Evolutionary conservation across 2,329 filamentous ascomycete species (phyloP).

Genomic region (Neurospora sp.): DNA sequence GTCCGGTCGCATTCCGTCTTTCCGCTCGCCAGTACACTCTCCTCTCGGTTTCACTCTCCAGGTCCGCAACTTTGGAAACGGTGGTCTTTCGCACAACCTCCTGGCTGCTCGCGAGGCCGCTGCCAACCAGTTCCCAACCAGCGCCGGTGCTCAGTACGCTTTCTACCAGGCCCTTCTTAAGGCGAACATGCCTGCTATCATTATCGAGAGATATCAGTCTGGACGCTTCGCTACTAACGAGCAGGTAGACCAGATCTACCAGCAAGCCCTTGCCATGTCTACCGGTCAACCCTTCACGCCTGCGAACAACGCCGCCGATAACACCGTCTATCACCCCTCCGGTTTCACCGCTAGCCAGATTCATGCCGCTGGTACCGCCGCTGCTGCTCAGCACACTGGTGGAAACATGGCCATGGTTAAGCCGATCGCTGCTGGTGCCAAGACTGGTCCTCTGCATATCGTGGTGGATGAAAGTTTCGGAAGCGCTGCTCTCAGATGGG

Average conservation of each 20-base stretch:
- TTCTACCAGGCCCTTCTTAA: conserved; percentile 88
- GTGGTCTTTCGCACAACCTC: conserved; percentile 49
- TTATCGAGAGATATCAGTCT: conserved; percentile 82
- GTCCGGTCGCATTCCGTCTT: conserved; percentile 1
- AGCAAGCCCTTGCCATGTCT: conserved; percentile 53
- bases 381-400: conserved; percentile 61
- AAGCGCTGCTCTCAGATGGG: conserved; percentile 75
- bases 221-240: conserved; percentile 71
- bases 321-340: conserved; percentile 23
- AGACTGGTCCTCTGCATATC: conserved; percentile 83
- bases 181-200: conserved; percentile 86
- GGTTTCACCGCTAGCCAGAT: conserved; percentile 51
- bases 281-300: conserved; percentile 13
- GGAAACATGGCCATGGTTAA: conserved; percentile 50
- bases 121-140: conserved; percentile 85
- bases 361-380: conserved; percentile 71
- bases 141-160: conserved; percentile 78
- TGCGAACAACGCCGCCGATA: conserved; percentile 10
- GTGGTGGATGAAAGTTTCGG: conserved; percentile 86
- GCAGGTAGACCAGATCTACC: conserved; percentile 68
- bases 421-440: conserved; percentile 56
- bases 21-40: neutral
- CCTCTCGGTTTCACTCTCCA: conserved; percentile 2
- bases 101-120: conserved; percentile 82
- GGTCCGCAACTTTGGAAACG: conserved; percentile 17